Percentiles rank a stretch among this genome's conserved stretches.
phyloP scores from a whole-genome alignment of 2,329 filamentous ascomycete genomes.

The Colletotrichum sp. region DNA sequence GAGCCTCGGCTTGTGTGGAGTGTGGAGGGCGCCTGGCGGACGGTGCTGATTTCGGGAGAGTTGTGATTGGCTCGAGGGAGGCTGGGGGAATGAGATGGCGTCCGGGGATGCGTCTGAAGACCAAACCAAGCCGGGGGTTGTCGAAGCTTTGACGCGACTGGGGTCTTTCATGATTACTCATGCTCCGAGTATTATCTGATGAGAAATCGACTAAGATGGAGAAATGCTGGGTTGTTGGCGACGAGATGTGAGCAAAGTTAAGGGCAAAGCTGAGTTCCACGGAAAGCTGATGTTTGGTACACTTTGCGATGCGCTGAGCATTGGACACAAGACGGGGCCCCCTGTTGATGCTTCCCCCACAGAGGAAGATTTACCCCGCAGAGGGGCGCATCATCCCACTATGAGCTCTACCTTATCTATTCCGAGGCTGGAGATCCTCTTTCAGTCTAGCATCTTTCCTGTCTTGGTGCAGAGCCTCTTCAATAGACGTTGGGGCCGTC shows the following conservation, averaged over 20 bases:
- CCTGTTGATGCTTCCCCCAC: slow-evolving; percentile 11
- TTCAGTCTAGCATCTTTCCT: not conserved
- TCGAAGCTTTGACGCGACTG: not conserved
- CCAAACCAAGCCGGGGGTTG: not conserved
- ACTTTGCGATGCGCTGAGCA: not conserved
- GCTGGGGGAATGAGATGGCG: slow-evolving; percentile 9
- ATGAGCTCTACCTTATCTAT: not conserved
- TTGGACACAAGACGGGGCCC: not conserved
- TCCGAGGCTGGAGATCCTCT: slow-evolving; percentile 1
- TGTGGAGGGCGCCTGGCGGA: slow-evolving; percentile 7
- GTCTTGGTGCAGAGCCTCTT: not conserved
- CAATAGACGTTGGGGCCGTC: not conserved
- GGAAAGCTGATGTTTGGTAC: not conserved
- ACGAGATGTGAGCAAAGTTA: not conserved
- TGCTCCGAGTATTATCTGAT: not conserved
- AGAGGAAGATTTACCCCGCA: slow-evolving; percentile 18
- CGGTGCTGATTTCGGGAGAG: slow-evolving; percentile 18
- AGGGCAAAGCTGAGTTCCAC: not conserved
- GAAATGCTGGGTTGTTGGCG: not conserved
- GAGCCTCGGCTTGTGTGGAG: slow-evolving; percentile 16
- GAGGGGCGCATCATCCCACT: slow-evolving; percentile 14
- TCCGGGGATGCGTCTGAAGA: not conserved
- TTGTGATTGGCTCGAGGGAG: slow-evolving; percentile 2
- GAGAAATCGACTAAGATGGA: not conserved
- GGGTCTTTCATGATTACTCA: not conserved